Conservation (phyloP, 768 basidiomycete species). For the Lactarius sanguifluus region DNA sequence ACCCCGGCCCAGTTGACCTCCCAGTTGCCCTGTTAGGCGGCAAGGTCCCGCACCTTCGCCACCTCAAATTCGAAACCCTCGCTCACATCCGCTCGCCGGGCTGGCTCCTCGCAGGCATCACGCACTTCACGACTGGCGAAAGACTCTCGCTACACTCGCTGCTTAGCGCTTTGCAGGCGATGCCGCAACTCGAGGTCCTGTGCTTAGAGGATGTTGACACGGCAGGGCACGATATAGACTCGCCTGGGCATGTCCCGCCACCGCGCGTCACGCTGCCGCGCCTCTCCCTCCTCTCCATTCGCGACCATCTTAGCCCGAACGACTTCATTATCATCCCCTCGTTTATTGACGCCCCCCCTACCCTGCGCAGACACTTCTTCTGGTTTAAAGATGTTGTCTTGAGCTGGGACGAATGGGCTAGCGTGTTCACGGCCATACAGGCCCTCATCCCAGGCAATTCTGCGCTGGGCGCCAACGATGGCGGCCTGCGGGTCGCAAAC, state of each 20-base stretch:
- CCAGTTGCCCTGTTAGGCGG: conserved; percentile 10
- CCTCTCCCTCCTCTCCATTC: conserved; percentile 13
- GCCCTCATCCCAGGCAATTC: conserved; percentile 16
- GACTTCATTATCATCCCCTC: conserved; percentile 3
- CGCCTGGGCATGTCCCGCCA: neutral
- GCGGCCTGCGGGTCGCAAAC: neutral
- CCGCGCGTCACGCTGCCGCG: conserved; percentile 5
- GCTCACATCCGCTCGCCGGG: conserved; percentile 5
- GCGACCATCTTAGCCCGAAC: conserved; percentile 4
- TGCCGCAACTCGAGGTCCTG: conserved; percentile 19
- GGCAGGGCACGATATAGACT: neutral
- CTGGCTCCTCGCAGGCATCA: conserved; percentile 14
- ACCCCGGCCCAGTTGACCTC: conserved; percentile 4
- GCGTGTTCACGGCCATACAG: neutral
- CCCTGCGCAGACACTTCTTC: conserved; percentile 20
- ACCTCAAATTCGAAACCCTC: conserved; percentile 5
- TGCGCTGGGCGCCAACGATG: neutral
- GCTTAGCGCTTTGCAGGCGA: neutral
- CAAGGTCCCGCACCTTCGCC: conserved; percentile 10
- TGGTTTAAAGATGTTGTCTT: conserved; percentile 10
- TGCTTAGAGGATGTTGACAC: conserved; percentile 14
- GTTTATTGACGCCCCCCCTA: conserved; percentile 10
- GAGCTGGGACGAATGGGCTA: conserved; percentile 6
- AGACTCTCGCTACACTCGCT: neutral
- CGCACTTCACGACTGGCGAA: conserved; percentile 19